Base-by-base conservation (phyloP, 1,284 basidiomycete species). In the Boletus smithii region DNA sequence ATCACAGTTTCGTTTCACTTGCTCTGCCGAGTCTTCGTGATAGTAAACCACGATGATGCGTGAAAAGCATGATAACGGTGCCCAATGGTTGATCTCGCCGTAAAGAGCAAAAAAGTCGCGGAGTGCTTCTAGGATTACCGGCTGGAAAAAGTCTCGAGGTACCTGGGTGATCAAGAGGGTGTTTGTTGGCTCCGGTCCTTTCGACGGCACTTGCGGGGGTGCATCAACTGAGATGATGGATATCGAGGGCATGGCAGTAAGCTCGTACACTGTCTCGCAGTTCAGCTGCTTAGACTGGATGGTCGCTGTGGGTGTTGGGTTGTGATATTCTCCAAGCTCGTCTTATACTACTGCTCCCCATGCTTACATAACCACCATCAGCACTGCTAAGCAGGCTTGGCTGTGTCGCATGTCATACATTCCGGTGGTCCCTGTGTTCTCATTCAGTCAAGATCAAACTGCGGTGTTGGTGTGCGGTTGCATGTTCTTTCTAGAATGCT, bases 21-120 rank as follows among this genome's bases (percentile, higher is more conserved):
- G 62, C 61, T 89, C 88, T 0, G 82, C 87, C 48, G 77, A 71
- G 31, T 79, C 76, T 18, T 85, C 81, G 6, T 69, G 63, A 22
- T 77, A 74, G 62, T 85, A 97, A 0, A 95, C 90, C 24, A 93
- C 68, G 37, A 97, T 80, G 27, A 92, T 85, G 17, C 93, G 75
- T 0, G 82, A 80, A 59, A 95, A 88, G 3, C 80, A 81, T n/a
- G 77, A 78, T 9, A 97, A 69, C 7, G 91, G 90, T 1, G 88
- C 90, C 91, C 92, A 97, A 57, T 86, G 79, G 59, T 88, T 83
- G 16, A 97, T 79, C 24, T 75, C 69, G 14, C 93, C 94, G 61
- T 84, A 92, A 0, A 73, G 64, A 5, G 72, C 72, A 61, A 94
- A 94, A 59, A 91, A 83, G 16, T 73, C 68, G 36, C 73, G 76